Evolutionary conservation across 2,329 filamentous ascomycete species (phyloP), one percentile per base, ranked within the genome.

Genomic region (Sarocladium kiliense): DNA sequence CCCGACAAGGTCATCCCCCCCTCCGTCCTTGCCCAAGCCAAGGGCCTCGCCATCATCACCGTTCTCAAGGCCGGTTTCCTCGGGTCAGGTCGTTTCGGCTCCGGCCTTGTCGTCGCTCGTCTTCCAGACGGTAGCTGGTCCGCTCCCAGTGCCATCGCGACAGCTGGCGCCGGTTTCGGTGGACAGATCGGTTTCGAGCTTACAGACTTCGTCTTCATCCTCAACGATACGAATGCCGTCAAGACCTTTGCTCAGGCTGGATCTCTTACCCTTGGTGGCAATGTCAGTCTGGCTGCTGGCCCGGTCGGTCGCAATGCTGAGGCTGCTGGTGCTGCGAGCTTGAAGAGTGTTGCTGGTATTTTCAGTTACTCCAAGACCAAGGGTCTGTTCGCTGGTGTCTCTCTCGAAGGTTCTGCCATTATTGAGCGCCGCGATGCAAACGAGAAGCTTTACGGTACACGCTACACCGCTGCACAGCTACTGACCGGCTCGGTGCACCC

Each of bases 311-410:
- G 94, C 64, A 97, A 97, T 71, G 94, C 93, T 45, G 94, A 99
- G 72, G 94, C 94, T 12, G 93, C 94, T 34, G 94, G 94, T 60
- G 93, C 92, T 14, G 94, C 94, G 7, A 96, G 90, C 62, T 79
- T 96, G 60, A 93, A 86, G 76, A 86, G 91, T 59, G 88, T 97
- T 9, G 89, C 92, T 0, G 94, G 90, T 54, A 87, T 99, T 51
- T 99, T 99, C 77, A 90, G 89, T 65, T 99, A 99, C 78, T 94
- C 88, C 69, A 97, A 97, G 75, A 99, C 94, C 12, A 97, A 97
- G 76, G 94, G 94, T 19, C 76, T 99, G 30, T 99, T 99, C 64
- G 94, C 94, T 4, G 94, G 94, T 67, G 92, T 99, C 49, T 95
- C 89, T 63, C 77, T 99, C 61, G 94, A 99, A 71, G 94, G 94